Percentiles rank a stretch among this genome's conserved stretches.
phyloP scores from a whole-genome alignment of 176 grass and related monocot species.

The Aegilops umbellulata region DNA sequence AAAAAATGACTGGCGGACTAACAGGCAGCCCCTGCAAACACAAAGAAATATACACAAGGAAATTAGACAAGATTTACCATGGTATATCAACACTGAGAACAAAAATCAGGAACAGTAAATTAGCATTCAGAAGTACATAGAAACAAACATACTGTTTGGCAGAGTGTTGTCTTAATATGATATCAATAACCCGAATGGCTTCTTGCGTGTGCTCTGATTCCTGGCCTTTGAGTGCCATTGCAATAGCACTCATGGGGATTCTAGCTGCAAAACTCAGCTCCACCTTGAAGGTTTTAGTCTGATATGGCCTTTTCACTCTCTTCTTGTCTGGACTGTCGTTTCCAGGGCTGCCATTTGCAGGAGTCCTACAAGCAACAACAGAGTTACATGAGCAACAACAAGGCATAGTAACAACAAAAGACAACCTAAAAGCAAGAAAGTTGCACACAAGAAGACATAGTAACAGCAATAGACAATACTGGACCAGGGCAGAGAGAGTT shows the following conservation, averaged over 20 bases:
- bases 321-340: slow-evolving; percentile 60
- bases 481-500: not conserved
- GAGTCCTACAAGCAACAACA: slow-evolving; percentile 20
- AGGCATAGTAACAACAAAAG: not conserved
- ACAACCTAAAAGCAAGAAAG: slow-evolving; percentile 18
- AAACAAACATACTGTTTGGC: slow-evolving; percentile 59
- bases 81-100: not conserved
- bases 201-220: slow-evolving; percentile 80
- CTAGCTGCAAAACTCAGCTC: slow-evolving; percentile 62
- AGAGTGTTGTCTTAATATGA: slow-evolving; percentile 80
- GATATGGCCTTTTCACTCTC: slow-evolving; percentile 54
- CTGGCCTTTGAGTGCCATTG: slow-evolving; percentile 67
- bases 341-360: slow-evolving; percentile 60
- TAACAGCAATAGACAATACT: not conserved
- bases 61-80: not conserved
- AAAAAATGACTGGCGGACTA: slow-evolving; percentile 87
- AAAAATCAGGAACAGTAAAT: not conserved
- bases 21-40: slow-evolving; percentile 75
- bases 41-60: not conserved
- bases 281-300: slow-evolving; percentile 75
- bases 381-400: not conserved
- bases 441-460: not conserved
- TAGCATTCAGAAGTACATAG: not conserved
- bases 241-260: slow-evolving; percentile 80
- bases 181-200: slow-evolving; percentile 83